A percentile compares a stretch with the other conserved stretches of the same genome.
Conservation (phyloP, 176 grass and related monocot genomes). For the Ensete glaucum region DNA sequence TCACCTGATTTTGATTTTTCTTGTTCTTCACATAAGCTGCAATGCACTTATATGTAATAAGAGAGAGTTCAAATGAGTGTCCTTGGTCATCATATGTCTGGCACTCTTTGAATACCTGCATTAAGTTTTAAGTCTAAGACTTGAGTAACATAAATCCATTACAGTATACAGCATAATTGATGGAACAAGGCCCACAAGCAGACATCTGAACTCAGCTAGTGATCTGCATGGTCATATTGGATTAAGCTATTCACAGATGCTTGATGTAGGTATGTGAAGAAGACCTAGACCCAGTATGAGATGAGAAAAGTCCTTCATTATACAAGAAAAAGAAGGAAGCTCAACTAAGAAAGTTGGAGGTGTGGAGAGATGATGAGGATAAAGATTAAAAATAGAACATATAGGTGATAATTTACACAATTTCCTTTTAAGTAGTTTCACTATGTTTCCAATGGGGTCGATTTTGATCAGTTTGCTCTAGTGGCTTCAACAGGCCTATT, state of each 20-base stretch:
- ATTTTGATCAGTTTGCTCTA: neutral
- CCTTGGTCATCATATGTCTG: constrained; percentile 53
- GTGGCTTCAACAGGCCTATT: neutral
- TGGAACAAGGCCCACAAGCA: neutral
- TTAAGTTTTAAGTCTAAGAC: neutral
- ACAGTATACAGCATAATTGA: neutral
- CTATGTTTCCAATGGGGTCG: neutral
- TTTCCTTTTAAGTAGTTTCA: neutral
- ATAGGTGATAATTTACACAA: neutral
- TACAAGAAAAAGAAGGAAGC: too few species aligned
- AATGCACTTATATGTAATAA: constrained; percentile 79
- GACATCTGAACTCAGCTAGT: neutral
- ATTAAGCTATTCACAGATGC: neutral
- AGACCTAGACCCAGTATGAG: too few species aligned
- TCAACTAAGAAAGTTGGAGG: too few species aligned
- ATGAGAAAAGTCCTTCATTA: too few species aligned
- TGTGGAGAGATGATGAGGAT: too few species aligned
- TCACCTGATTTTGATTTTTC: constrained; percentile 98
- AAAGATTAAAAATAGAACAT: too few species aligned
- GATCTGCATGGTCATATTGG: neutral
- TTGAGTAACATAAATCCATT: neutral
- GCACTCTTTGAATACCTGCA: constrained; percentile 80
- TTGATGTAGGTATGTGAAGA: too few species aligned
- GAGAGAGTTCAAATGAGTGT: constrained; percentile 66
- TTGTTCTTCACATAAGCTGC: constrained; percentile 91